Conservation (phyloP, 345 rosid species). For the Diplotaxis tenuifolia region DNA sequence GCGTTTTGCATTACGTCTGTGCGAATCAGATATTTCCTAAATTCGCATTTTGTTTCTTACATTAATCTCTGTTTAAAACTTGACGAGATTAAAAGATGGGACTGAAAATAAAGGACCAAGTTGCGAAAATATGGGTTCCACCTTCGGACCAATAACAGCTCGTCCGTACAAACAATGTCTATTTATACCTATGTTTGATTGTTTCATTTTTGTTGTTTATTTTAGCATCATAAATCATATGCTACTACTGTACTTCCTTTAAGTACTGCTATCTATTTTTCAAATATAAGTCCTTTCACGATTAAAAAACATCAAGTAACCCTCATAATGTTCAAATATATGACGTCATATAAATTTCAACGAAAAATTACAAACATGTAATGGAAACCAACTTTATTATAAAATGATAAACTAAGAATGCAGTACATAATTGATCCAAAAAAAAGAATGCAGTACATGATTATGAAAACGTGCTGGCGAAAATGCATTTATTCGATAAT, state of each 20-base stretch:
- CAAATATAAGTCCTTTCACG: background rate
- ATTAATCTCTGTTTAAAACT: constrained; percentile 5
- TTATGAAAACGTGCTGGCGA: background rate
- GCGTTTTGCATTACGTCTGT: background rate
- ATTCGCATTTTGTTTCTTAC: background rate
- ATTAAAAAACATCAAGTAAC: background rate
- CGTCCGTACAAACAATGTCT: constrained; percentile 33
- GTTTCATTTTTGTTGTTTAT: constrained; percentile 11
- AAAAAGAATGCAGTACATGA: background rate
- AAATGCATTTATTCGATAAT: background rate
- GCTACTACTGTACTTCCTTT: background rate
- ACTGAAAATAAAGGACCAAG: constrained; percentile 27
- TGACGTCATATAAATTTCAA: background rate
- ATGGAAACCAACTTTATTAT: background rate
- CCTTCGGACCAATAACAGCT: constrained; percentile 21
- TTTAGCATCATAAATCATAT: constrained; percentile 17
- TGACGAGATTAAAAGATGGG: constrained; percentile 7
- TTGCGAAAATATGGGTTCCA: constrained; percentile 21
- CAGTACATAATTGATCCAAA: background rate
- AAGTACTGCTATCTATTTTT: constrained; percentile 8
- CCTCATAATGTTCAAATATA: background rate
- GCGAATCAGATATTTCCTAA: background rate
- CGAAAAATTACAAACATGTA: background rate
- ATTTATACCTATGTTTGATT: constrained; percentile 21
- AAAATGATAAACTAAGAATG: background rate